A percentile compares a stretch with the other conserved stretches of the same genome.
Conservation (phyloP, 2,329 filamentous ascomycete genomes). For the Aspergillus tubingensis region DNA sequence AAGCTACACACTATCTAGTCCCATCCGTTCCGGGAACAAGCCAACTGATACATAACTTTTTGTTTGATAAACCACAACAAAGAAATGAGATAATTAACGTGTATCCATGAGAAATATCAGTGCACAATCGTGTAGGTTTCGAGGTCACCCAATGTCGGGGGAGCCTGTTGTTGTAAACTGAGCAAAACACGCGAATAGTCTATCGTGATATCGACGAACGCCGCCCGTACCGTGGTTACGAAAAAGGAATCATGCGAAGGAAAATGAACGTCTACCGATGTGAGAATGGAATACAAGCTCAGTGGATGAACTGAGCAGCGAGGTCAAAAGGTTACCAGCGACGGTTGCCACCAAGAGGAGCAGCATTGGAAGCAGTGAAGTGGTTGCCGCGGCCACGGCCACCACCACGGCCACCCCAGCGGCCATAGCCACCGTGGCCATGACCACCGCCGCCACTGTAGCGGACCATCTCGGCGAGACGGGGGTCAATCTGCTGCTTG, state of each 20-base stretch:
- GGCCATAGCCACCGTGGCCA: conserved; percentile 59
- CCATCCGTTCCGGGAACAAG: conserved; percentile 10
- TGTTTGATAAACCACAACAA: conserved; percentile 8
- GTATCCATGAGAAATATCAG: conserved; percentile 14
- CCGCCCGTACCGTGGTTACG: conserved; percentile 39
- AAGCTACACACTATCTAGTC: conserved; percentile 20
- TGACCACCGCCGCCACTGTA: conserved; percentile 83
- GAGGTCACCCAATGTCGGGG: conserved; percentile 12
- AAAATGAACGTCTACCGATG: conserved; percentile 33
- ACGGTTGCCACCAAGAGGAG: conserved; percentile 57
- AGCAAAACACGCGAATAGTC: conserved; percentile 32
- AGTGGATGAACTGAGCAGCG: conserved; percentile 25
- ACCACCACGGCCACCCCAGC: conserved; percentile 66
- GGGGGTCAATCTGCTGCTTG: conserved; percentile 96
- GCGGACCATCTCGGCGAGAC: conserved; percentile 92
- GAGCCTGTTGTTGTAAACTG: conserved; percentile 14
- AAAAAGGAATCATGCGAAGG: conserved; percentile 23
- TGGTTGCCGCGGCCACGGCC: conserved; percentile 46
- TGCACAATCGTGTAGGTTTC: conserved; percentile 9
- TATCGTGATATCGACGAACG: conserved; percentile 42
- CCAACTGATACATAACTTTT: conserved; percentile 20
- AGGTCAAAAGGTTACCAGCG: conserved; percentile 54
- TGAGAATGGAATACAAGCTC: conserved; percentile 31
- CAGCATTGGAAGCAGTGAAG: conserved; percentile 60
- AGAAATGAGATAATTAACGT: conserved; percentile 20